Evolutionary conservation across 768 basidiomycete species (phyloP), one percentile per base, ranked within the genome.

Genomic region (Trichaptum fuscoviolaceum): DNA sequence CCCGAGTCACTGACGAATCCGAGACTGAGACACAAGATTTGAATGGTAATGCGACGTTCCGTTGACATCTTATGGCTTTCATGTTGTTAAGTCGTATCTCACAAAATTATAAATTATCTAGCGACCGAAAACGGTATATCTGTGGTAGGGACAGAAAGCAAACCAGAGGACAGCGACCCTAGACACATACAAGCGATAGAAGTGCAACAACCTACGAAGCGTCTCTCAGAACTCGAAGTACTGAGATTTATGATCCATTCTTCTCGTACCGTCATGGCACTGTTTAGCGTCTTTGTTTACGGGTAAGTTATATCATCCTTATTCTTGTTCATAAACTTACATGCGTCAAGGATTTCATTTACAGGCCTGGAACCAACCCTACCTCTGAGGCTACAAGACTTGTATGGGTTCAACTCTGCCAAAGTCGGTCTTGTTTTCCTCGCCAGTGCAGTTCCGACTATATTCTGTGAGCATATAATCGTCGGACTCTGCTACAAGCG

Each of bases 361-460:
- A 83, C 78, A 36, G 79, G 79, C 63, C 80, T 81, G 69, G 88
- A 88, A 63, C 85, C 88, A 18, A 77, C 86, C 7, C 75, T 89
- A 42, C 85, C 87, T 0, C 73, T 88, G 27, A 85, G 84, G 67
- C 71, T 88, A 36, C 82, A 85, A 68, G 71, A 71, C 12, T 67
- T 81, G 7, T 89, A 86, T 83, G 73, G 74, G 5, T 79, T 84
- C 57, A 68, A 79, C 64, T 79, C 87, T 0, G 73, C 72, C n/a
- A 74, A 76, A 72, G 86, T 90, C 10, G 91, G 91, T 8, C 70
- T 91, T n/a, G 82, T 90, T 18, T 88, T 87, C 72, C 76, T 92
- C 66, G 89, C 85, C 8, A 82, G 83, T 9, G 83, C 88, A 26
- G 75, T 89, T 7, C 90, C 89, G 0, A 84, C 86, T 0, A 71